These are phyloP conservation scores for Hibiscus syriacus DNA, from an alignment of 345 rosid genomes.

Conservation along the genomic window DNA sequence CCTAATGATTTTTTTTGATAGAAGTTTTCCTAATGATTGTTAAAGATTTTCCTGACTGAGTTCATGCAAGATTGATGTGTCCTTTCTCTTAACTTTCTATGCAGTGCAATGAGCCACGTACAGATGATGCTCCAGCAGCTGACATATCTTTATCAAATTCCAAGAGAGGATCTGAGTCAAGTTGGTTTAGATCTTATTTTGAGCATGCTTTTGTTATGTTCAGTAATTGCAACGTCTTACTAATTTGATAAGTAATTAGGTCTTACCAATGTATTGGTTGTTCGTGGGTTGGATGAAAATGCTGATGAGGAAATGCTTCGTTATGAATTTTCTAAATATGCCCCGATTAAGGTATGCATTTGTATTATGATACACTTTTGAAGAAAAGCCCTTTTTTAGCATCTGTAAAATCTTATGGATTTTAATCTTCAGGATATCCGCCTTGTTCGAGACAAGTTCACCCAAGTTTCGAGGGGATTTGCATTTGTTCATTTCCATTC, in stretches of 20 bases:
- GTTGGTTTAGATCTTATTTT: constrained; percentile 36
- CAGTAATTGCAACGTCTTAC: constrained; percentile 10
- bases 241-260: constrained; percentile 38
- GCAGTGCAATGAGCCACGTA: constrained; percentile 91
- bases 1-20: not conserved
- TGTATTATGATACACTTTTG: not conserved
- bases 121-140: constrained; percentile 89
- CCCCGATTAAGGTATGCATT: constrained; percentile 71
- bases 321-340: constrained; percentile 95
- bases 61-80: not conserved
- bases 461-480: constrained; percentile 98
- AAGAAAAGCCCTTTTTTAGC: not conserved
- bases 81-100: constrained; percentile 2
- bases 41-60: not conserved
- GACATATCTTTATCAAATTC: constrained; percentile 61
- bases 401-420: not conserved
- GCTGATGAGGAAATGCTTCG: constrained; percentile 98
- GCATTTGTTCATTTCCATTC: constrained; percentile 93
- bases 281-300: constrained; percentile 96
- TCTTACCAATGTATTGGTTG: constrained; percentile 94
- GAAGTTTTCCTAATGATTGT: not conserved
- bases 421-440: constrained; percentile 80
- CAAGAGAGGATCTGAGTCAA: constrained; percentile 73
- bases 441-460: constrained; percentile 95
- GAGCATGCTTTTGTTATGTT: constrained; percentile 7